Percentiles rank a stretch among this genome's conserved stretches.
Evolutionary conservation across 1,139 yeast species (phyloP).

Genomic region (Geotrichum armillariae): DNA sequence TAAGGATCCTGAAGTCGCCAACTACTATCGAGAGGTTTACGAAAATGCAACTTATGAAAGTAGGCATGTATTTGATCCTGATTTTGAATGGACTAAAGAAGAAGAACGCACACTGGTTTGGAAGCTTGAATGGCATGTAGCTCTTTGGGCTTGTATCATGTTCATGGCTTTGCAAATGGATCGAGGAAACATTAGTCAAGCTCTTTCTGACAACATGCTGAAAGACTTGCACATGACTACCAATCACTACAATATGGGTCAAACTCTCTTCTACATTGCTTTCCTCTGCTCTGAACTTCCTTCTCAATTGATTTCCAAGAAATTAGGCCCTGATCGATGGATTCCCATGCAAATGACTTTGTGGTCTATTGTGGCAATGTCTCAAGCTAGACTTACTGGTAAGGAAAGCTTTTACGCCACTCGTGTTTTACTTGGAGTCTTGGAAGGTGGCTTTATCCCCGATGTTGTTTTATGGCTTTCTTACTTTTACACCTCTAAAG

Average conservation of each 20-base stretch:
- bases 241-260: constrained; percentile 51
- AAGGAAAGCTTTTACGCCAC: constrained; percentile 44
- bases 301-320: constrained; percentile 53
- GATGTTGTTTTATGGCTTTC: constrained; percentile 54
- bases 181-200: constrained; percentile 52
- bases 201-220: constrained; percentile 51
- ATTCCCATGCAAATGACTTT: constrained; percentile 51
- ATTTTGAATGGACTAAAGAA: constrained; percentile 46
- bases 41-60: constrained; percentile 49
- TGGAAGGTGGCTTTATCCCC: constrained; percentile 59
- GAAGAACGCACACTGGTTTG: constrained; percentile 47
- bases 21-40: constrained; percentile 44
- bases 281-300: constrained; percentile 55
- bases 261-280: constrained; percentile 46
- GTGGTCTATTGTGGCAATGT: constrained; percentile 53
- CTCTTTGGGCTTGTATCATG: constrained; percentile 49
- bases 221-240: constrained; percentile 48
- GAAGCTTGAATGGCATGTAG: constrained; percentile 47
- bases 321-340: constrained; percentile 55
- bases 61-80: constrained; percentile 48
- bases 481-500: constrained; percentile 52
- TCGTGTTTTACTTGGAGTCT: constrained; percentile 48
- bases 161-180: constrained; percentile 54
- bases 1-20: constrained; percentile 46
- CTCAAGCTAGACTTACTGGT: constrained; percentile 45